Base-by-base conservation (phyloP, 2,329 filamentous ascomycete species). In the Fusarium protoensiforme region DNA sequence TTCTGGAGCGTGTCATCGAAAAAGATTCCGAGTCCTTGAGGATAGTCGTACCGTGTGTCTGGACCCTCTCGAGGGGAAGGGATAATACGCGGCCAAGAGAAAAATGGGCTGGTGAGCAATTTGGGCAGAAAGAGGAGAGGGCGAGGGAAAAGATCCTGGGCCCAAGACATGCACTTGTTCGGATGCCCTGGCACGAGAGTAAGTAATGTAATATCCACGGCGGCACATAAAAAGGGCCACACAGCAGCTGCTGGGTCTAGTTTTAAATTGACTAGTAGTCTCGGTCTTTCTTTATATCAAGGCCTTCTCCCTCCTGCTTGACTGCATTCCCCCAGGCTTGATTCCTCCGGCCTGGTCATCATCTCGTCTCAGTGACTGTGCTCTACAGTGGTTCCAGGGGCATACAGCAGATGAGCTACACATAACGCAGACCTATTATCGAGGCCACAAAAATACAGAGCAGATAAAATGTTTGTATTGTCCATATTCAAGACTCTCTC, bases 251-350 rank as follows among this genome's bases (percentile, higher is more conserved):
- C 35, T 35, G 62, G 67, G 46, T 53, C 38, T 59, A 62, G 46
- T 35, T 68, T 57, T 35, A n/a, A 53, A 53, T 31, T 53, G 46
- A 20, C 27, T 18, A 31, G 46, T 53, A 31, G 46, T 53, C 20
- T n/a, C 22, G 39, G 29, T 9, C 14, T 13, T 24, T 20, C 20
- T 39, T 65, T 72, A 65, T 65, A 68, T 68, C 41, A 66, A 69
- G 27, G 8, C 22, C 14, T 61, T 38, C 36, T 22, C 43, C 38
- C 36, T 11, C 31, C 11, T 58, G 20, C 10, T 7, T 38, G 35
- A 29, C n/a, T 48, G 33, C 41, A 61, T 33, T 18, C 29, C 8
- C 36, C 27, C 22, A 43, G 33, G 24, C 38, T 69, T 22, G 65
- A 61, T 22, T 51, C 27, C n/a, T 29, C 18, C 31, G 24, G 64